Base-by-base conservation (phyloP, 225 moss, liverwort and hornwort species). In the Polytrichum formosum region DNA sequence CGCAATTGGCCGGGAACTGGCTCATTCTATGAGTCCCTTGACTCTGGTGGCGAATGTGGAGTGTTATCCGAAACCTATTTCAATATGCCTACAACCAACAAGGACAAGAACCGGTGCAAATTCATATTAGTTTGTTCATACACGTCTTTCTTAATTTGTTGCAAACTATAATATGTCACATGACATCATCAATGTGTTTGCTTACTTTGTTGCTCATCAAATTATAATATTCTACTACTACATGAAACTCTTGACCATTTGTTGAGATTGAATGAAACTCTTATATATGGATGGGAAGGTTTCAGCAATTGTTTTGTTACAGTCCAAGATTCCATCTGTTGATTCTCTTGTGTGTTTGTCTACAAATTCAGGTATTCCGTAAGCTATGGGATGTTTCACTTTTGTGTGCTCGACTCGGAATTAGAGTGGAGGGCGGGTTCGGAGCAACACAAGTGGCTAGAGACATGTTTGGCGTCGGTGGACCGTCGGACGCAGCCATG, bases 401-500 rank as follows among this genome's bases (percentile, higher is more conserved):
- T 86, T 35, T 86, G 86, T 64, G 63, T 86, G 30, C 82, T 75
- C 13, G 69, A 86, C 35, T 74, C 82, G 3, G 86, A 86, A 72
- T 68, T 66, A 18, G 86, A 86, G 28, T 86, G 86, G 86, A 64
- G 80, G 53, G 73, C 80, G 72, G 86, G 86, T 9, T 35, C 35
- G 0, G 35, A 90, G 29, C 94, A 94, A 37, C 89, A 88, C 63
- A 78, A 73, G 30, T 92, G 90, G 68, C 56, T 94, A 25, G 90
- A 94, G 70, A 72, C 84, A 5, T 90, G 94, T 71, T 80, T 94
- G 60, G 81, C 88, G 19, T 78, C 92, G 5, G 87, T 80, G 4
- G 84, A 92, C 70, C 80, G 89, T 20, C 94, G 90, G 73, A 92
- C 87, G 73, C 94, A 94, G 73, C 94, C 92, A 0, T 90, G 90